These are phyloP conservation scores for Aspergillus unguis DNA, from an alignment of 2,329 filamentous ascomycete genomes.

Conservation along the genomic window DNA sequence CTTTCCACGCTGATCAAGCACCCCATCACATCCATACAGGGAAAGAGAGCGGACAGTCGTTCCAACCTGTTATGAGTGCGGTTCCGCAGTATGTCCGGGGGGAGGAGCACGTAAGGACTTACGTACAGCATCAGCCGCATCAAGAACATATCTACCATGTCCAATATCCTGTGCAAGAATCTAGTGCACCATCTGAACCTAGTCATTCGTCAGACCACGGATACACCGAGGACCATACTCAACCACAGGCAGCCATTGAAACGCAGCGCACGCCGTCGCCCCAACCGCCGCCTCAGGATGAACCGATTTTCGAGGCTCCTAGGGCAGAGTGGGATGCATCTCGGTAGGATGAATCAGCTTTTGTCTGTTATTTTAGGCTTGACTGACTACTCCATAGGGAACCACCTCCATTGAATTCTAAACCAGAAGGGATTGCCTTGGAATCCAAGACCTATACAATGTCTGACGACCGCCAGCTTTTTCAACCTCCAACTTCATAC, in stretches of 20 bases:
- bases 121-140: conserved; percentile 21
- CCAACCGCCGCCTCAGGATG: conserved; percentile 16
- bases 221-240: conserved; percentile 23
- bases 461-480: conserved; percentile 71
- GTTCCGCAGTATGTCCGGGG: conserved; percentile 47
- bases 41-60: background rate
- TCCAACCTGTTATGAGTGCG: conserved; percentile 28
- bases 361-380: background rate
- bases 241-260: conserved; percentile 43
- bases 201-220: background rate
- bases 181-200: background rate
- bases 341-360: conserved; percentile 42
- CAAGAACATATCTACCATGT: conserved; percentile 12
- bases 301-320: conserved; percentile 52
- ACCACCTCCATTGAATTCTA: conserved; percentile 61
- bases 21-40: background rate
- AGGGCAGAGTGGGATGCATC: conserved; percentile 61
- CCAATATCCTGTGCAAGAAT: conserved; percentile 15
- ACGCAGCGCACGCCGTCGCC: conserved; percentile 42
- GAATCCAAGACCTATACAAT: conserved; percentile 76
- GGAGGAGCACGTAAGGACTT: conserved; percentile 41
- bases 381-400: conserved; percentile 48
- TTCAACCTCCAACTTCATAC: conserved; percentile 72
- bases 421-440: conserved; percentile 81
- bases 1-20: background rate